phyloP scores from a whole-genome alignment of 1,139 yeast species.

The Pneumocystis wakefieldiae region DNA sequence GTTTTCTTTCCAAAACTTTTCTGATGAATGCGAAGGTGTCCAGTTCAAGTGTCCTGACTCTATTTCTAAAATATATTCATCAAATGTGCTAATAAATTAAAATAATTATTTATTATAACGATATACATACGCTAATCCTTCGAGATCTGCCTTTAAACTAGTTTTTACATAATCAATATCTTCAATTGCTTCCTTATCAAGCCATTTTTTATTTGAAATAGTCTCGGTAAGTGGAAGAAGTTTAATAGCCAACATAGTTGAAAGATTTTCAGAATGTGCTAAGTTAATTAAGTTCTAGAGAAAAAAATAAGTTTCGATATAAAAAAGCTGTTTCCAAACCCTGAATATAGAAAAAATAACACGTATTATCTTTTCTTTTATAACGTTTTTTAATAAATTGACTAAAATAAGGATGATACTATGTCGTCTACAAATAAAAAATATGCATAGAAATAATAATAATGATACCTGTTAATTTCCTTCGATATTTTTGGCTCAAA shows the following conservation, averaged over 20 bases:
- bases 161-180: slow-evolving; percentile 51
- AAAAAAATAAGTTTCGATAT: not conserved
- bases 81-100: slow-evolving; percentile 40
- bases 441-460: not conserved
- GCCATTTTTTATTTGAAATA: slow-evolving; percentile 75
- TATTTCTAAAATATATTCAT: slow-evolving; percentile 77
- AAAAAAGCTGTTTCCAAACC: slow-evolving; percentile 20
- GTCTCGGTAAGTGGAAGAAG: slow-evolving; percentile 56
- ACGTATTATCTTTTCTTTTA: slow-evolving; percentile 83
- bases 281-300: slow-evolving; percentile 26
- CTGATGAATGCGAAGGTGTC: slow-evolving; percentile 86
- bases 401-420: slow-evolving; percentile 41
- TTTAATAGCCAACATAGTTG: slow-evolving; percentile 59
- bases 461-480: slow-evolving; percentile 30
- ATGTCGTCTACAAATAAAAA: slow-evolving; percentile 13
- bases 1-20: slow-evolving; percentile 82
- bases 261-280: slow-evolving; percentile 35
- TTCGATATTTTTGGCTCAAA: slow-evolving; percentile 46
- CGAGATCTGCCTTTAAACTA: slow-evolving; percentile 53
- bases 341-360: slow-evolving; percentile 50
- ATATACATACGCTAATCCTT: slow-evolving; percentile 40
- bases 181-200: slow-evolving; percentile 75
- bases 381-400: slow-evolving; percentile 58
- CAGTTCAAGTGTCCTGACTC: slow-evolving; percentile 64
- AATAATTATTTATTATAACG: not conserved